These are phyloP conservation scores for Mycena metata DNA, from an alignment of 768 basidiomycete genomes.

Conservation along the genomic window DNA sequence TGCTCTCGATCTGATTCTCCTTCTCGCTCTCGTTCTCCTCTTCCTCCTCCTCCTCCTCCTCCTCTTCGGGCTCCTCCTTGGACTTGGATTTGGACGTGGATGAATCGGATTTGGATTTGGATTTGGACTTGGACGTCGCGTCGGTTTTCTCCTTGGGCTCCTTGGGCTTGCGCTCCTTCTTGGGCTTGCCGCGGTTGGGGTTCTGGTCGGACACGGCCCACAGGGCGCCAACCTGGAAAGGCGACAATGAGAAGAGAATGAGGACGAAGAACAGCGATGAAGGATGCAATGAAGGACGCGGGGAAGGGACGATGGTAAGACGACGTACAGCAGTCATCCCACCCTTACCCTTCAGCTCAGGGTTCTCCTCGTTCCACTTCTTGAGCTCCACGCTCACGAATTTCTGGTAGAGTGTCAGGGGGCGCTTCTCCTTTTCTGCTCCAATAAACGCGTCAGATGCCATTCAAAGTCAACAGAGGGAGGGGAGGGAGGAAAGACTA, in stretches of 20 bases:
- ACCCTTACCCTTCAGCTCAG: constrained; percentile 60
- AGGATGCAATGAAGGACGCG: too few species aligned
- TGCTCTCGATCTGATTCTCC: constrained; percentile 33
- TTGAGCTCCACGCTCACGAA: constrained; percentile 71
- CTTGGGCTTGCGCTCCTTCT: constrained; percentile 65
- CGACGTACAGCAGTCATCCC: constrained; percentile 57
- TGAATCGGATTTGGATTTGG: constrained; percentile 8
- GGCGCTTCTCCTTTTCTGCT: constrained; percentile 65
- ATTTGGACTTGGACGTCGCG: constrained; percentile 47
- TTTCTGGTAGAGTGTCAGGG: constrained; percentile 71
- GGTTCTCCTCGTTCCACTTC: constrained; percentile 67
- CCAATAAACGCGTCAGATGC: neutral
- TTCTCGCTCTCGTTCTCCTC: constrained; percentile 31
- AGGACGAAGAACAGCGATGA: neutral
- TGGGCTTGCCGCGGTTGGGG: constrained; percentile 69
- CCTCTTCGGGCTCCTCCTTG: constrained; percentile 38
- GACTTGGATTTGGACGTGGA: constrained; percentile 11
- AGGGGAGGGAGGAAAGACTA: neutral
- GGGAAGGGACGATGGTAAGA: too few species aligned
- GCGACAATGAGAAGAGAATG: neutral
- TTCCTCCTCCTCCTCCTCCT: constrained; percentile 29
- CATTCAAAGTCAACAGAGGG: constrained; percentile 9
- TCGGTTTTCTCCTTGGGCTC: constrained; percentile 47
- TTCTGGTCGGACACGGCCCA: constrained; percentile 76
- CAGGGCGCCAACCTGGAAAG: constrained; percentile 63